Base-by-base conservation (phyloP, 805 yeast genomes). In the Grigorovia humatica region DNA sequence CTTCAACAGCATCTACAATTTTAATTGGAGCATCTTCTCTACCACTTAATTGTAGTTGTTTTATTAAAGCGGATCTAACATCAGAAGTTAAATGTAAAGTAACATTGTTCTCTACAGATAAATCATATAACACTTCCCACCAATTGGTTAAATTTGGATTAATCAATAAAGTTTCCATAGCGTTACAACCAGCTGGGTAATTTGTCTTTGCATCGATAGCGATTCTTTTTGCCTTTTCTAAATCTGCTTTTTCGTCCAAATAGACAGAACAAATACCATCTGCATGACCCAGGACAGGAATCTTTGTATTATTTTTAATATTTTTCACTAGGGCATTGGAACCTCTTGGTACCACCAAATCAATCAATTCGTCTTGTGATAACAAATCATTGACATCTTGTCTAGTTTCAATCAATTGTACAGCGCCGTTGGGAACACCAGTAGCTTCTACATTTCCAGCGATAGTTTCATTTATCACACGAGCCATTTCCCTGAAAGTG, bases 141-240 rank as follows among this genome's bases (percentile, higher is more conserved):
- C 71, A 68, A 9, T 60, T 49, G 15, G 70, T 53, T 15, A 75
- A 59, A 42, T 57, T 61, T 59, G 54, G 70, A 50, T 64, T 72
- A 47, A 95, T 69, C 52, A 93, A 75, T 32, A 93, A 69, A 38
- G 93, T 88, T 68, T 93, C 99, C 51, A 80, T 91, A 8, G 99
- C 97, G 66, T 93, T 93, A 69, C 99, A 93, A n/a, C 96, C 99
- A 12, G 99, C 99, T 48, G 98, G 97, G 66, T 93, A 93, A 68
- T 89, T 90, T 0, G 96, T 88, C 70, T 93, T 93, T 4, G 96
- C 78, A 68, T 93, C 99, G 29, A 88, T 78, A 5, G 81, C 74
- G 32, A 93, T 80, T 52, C 80, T 79, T 38, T 77, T 74, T 0
- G 97, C 95, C 79, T 87, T 89, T 13, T 68, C 78, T 12, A 86